Evolutionary conservation across 2,329 filamentous ascomycete genomes (phyloP).

Genomic region (Exophiala phaeomuriformis): DNA sequence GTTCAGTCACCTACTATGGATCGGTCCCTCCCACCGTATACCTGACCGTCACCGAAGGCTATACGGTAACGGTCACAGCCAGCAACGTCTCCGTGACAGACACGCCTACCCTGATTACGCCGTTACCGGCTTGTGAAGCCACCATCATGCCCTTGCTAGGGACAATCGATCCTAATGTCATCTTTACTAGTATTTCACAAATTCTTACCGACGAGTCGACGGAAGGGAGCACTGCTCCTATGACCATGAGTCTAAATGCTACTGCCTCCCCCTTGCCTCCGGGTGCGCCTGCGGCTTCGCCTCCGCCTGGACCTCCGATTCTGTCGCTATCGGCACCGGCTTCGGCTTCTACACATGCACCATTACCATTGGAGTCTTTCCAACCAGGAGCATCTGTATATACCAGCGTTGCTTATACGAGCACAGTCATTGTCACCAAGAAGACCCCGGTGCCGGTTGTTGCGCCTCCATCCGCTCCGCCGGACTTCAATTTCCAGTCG

Average conservation of each 20-base stretch:
- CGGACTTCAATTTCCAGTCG: slow-evolving; percentile 17
- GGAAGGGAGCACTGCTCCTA: too few species aligned
- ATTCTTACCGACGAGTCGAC: background rate
- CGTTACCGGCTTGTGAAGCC: slow-evolving; percentile 16
- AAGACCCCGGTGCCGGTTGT: slow-evolving; percentile 25
- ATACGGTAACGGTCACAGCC: slow-evolving; percentile 21
- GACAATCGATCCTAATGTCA: background rate
- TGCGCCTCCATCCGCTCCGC: slow-evolving; percentile 9
- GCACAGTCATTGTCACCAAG: slow-evolving; percentile 26
- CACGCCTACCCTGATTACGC: slow-evolving; percentile 19
- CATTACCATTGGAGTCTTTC: background rate
- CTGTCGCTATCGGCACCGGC: background rate
- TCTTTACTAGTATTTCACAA: background rate
- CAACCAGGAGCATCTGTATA: slow-evolving; percentile 1
- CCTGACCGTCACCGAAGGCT: slow-evolving; percentile 22
- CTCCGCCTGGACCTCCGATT: too few species aligned
- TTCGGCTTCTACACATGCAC: background rate
- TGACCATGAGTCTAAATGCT: too few species aligned
- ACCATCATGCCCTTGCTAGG: slow-evolving; percentile 18
- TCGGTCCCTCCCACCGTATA: slow-evolving; percentile 24
- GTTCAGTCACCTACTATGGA: slow-evolving; percentile 21
- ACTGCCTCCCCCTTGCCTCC: too few species aligned
- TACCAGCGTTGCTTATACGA: slow-evolving; percentile 21
- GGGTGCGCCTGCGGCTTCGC: too few species aligned
- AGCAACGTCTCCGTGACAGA: slow-evolving; percentile 19